Percentiles rank a stretch among this genome's conserved stretches.
Evolutionary conservation across 106 monocot genomes (phyloP).

Genomic region (Triglochin maritima): DNA sequence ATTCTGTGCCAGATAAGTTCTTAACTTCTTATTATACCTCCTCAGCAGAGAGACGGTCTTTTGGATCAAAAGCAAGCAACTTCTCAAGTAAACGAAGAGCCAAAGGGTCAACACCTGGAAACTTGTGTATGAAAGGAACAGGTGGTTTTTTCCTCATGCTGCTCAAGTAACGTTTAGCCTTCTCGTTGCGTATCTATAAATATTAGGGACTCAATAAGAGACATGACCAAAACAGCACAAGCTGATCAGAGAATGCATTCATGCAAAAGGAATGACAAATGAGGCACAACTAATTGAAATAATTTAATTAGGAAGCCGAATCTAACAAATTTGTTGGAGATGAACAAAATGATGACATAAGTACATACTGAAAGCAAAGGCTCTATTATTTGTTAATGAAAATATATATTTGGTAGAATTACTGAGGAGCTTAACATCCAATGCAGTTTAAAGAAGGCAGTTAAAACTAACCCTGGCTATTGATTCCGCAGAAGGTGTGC

Average conservation of each 20-base stretch:
- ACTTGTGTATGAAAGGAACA: conserved; percentile 51
- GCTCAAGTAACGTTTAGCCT: conserved; percentile 58
- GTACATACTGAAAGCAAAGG: too few relatives aligned
- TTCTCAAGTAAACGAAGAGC: conserved; percentile 49
- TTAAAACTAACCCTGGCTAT: conserved; percentile 39
- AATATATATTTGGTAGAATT: too few relatives aligned
- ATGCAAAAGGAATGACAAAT: too few relatives aligned
- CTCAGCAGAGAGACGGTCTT: conserved; percentile 59
- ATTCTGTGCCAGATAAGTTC: neutral
- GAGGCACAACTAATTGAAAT: too few relatives aligned
- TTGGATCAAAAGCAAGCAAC: conserved; percentile 70
- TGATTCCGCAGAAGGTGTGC: conserved; percentile 62
- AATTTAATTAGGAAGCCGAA: too few relatives aligned
- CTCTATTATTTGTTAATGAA: too few relatives aligned
- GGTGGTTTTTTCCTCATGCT: conserved; percentile 52
- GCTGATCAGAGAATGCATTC: too few relatives aligned
- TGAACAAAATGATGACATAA: too few relatives aligned
- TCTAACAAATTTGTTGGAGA: too few relatives aligned
- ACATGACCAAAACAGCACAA: neutral
- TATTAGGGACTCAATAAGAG: neutral
- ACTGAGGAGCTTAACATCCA: neutral
- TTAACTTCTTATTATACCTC: conserved; percentile 28
- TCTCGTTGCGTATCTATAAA: conserved; percentile 64
- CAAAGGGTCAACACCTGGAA: conserved; percentile 50
- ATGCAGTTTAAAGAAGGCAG: neutral